Conservation (phyloP, 2,329 filamentous ascomycete genomes). For the Pseudogymnoascus sp. region DNA sequence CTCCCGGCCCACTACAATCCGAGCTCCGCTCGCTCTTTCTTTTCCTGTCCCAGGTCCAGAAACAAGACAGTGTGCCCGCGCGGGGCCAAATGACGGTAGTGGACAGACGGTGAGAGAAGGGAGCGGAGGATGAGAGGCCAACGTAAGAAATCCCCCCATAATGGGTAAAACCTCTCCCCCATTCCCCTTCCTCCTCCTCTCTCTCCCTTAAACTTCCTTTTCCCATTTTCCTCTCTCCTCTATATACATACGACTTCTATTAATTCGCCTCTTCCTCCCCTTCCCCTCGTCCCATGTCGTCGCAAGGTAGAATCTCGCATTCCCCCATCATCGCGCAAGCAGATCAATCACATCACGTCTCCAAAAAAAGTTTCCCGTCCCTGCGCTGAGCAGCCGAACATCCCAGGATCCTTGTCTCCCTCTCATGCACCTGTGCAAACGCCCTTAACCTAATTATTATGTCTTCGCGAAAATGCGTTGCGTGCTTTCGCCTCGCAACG, state of each 20-base stretch:
- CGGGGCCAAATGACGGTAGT: neutral
- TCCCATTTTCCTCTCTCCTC: neutral
- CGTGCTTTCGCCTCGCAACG: slow-evolving; percentile 7
- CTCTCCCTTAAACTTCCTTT: neutral
- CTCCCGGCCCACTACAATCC: slow-evolving; percentile 6
- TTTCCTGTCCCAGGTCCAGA: neutral
- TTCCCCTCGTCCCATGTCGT: neutral
- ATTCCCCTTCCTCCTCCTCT: neutral
- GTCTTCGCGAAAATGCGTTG: slow-evolving; percentile 7
- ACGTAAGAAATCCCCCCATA: neutral
- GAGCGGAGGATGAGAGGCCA: neutral
- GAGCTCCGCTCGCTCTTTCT: neutral
- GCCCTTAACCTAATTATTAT: neutral
- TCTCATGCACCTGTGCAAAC: slow-evolving; percentile 6
- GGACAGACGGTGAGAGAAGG: slow-evolving; percentile 8
- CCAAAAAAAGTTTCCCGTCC: neutral
- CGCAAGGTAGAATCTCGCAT: neutral
- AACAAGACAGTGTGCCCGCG: neutral
- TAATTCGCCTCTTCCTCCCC: neutral
- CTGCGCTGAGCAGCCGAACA: neutral
- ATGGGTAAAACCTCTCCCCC: neutral
- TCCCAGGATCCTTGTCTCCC: neutral
- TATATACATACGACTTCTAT: neutral
- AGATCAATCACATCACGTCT: neutral
- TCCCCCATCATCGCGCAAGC: slow-evolving; percentile 1